These are phyloP conservation scores for Solanum tarapatanum DNA, from an alignment of 257 asterid genomes.

Conservation along the genomic window DNA sequence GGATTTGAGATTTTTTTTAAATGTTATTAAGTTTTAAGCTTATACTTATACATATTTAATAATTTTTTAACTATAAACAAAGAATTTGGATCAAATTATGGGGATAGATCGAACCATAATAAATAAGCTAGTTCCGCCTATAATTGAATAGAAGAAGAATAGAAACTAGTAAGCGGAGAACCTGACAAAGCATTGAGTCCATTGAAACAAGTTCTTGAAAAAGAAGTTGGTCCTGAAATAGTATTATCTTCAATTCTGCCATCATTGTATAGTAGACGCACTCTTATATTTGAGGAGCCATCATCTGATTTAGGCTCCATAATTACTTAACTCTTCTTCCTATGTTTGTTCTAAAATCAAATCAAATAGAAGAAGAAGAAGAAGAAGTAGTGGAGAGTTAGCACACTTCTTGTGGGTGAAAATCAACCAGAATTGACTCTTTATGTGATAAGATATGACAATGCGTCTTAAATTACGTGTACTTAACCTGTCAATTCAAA, in stretches of 20 bases:
- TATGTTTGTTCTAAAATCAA: not conserved
- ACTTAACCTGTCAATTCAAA: not conserved
- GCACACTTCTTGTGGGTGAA: not conserved
- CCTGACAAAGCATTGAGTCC: slow-evolving; percentile 78
- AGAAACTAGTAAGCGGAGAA: not conserved
- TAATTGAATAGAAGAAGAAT: no score
- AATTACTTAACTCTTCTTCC: not conserved
- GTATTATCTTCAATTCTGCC: not conserved
- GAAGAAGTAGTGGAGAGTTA: not conserved
- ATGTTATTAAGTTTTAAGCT: no score
- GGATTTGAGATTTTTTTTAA: not conserved
- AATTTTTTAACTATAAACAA: no score
- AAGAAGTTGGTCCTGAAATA: slow-evolving; percentile 29
- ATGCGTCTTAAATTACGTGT: not conserved
- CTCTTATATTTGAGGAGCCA: slow-evolving; percentile 4
- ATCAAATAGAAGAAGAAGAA: not conserved
- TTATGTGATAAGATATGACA: not conserved
- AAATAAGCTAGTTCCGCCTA: not conserved
- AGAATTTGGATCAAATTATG: no score
- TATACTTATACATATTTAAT: not conserved
- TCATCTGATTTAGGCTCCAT: slow-evolving; percentile 16
- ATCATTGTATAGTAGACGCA: slow-evolving; percentile 6
- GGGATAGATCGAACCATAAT: no score
- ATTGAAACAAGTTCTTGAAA: slow-evolving; percentile 80
- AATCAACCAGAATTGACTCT: not conserved